phyloP scores from a whole-genome alignment of 169 alveolate species.

The Cyclospora cayetanensis region DNA sequence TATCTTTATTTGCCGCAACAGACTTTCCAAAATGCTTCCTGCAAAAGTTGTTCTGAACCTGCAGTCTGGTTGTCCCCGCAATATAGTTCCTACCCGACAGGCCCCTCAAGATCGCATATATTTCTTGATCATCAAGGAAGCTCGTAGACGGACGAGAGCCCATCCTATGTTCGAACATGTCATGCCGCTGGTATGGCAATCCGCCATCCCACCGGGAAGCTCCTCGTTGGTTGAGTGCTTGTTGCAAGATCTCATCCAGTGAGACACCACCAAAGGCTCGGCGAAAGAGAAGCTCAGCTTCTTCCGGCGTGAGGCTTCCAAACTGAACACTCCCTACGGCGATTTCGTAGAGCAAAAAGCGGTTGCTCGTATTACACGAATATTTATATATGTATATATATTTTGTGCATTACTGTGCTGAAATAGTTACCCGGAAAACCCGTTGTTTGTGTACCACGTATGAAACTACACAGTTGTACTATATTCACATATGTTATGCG shows the following conservation, averaged over 20 bases:
- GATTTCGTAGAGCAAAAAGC: background rate
- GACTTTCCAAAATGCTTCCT: no score
- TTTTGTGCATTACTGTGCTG: background rate
- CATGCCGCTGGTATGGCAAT: slow-evolving; percentile 18
- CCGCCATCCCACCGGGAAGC: slow-evolving; percentile 12
- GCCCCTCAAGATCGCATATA: slow-evolving; percentile 2
- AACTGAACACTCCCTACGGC: background rate
- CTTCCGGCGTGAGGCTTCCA: slow-evolving; percentile 42
- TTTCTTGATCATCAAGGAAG: slow-evolving; percentile 27
- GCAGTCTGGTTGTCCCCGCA: background rate
- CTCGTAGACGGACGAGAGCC: slow-evolving; percentile 32
- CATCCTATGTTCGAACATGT: slow-evolving; percentile 35
- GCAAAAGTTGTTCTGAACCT: no score
- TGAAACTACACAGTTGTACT: background rate
- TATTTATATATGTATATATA: background rate
- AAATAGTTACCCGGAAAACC: no score
- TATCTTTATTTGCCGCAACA: no score
- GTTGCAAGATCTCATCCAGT: slow-evolving; percentile 34
- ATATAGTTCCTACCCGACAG: background rate
- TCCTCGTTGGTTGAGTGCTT: slow-evolving; percentile 11
- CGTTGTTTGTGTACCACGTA: background rate
- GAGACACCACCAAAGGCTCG: slow-evolving; percentile 62
- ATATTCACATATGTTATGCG: background rate
- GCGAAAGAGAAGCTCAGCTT: slow-evolving; percentile 70
- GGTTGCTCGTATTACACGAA: background rate